A percentile compares a stretch with the other conserved stretches of the same genome.
phyloP scores from a whole-genome alignment of 176 grass and related monocot genomes.

The Lolium multiflorum region DNA sequence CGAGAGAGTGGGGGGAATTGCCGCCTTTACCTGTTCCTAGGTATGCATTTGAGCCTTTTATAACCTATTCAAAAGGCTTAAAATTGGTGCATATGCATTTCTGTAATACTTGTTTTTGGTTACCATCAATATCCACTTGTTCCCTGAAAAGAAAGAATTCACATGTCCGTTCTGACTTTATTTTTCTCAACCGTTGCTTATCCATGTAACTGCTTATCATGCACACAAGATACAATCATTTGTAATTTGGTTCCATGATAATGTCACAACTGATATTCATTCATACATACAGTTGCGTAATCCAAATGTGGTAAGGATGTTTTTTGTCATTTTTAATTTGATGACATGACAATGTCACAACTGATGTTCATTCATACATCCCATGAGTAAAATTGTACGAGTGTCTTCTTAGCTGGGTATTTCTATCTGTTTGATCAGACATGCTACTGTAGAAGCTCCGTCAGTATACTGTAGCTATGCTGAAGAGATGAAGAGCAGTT shows the following conservation, averaged over 20 bases:
- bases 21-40: slow-evolving; percentile 78
- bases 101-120: neutral
- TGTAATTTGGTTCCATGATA: neutral
- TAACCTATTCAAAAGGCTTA: neutral
- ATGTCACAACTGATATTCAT: neutral
- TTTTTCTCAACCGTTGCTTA: neutral
- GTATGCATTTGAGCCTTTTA: slow-evolving; percentile 42
- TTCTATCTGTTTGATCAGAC: neutral
- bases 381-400: neutral
- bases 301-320: too few species aligned
- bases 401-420: neutral
- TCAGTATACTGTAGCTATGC: neutral
- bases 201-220: neutral
- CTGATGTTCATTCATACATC: neutral
- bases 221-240: neutral
- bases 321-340: slow-evolving; percentile 1
- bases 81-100: slow-evolving; percentile 5
- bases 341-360: slow-evolving; percentile 1
- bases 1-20: slow-evolving; percentile 64
- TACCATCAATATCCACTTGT: neutral
- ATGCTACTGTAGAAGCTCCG: neutral
- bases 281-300: too few species aligned
- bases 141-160: neutral
- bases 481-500: neutral
- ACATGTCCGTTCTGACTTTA: neutral